Percentiles rank a stretch among this genome's conserved stretches.
Evolutionary conservation across 257 asterid genomes (phyloP).

Genomic region (Plantago ovata): DNA sequence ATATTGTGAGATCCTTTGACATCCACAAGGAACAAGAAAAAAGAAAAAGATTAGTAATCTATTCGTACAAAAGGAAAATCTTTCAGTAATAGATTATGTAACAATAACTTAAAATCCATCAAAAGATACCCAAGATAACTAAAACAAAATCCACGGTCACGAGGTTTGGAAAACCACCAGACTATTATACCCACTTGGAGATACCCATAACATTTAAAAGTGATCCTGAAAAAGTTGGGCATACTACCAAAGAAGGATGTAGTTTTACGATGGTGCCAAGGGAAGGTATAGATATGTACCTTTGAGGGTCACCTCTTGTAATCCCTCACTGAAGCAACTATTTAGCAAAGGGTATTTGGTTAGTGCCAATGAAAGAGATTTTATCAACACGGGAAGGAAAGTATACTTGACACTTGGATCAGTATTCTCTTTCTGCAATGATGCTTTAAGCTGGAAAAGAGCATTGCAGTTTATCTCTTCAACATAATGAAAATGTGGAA

Average conservation of each 20-base stretch:
- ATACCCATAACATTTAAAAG: no score
- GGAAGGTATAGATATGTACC: slow-evolving; percentile 32
- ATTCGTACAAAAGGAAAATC: neutral
- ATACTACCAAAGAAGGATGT: no score
- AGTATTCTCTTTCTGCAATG: slow-evolving; percentile 66
- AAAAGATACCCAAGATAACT: neutral
- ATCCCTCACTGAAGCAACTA: slow-evolving; percentile 74
- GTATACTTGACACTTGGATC: slow-evolving; percentile 74
- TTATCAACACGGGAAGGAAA: slow-evolving; percentile 74
- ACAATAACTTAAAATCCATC: neutral
- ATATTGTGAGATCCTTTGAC: slow-evolving; percentile 77
- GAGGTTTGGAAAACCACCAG: no score
- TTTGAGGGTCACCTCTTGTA: slow-evolving; percentile 73
- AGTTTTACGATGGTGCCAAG: no score
- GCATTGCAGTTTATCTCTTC: slow-evolving; percentile 86
- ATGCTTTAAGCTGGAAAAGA: slow-evolving; percentile 65
- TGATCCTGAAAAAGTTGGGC: no score
- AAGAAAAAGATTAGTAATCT: neutral
- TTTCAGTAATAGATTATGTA: neutral
- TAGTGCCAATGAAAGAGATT: slow-evolving; percentile 84
- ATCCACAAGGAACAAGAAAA: slow-evolving; percentile 6
- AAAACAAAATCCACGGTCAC: no score
- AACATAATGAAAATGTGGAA: slow-evolving; percentile 91
- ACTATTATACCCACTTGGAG: no score
- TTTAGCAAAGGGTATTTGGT: slow-evolving; percentile 70